These are phyloP conservation scores for Tarenaya hassleriana DNA, from an alignment of 345 rosid species.

Conservation along the genomic window DNA sequence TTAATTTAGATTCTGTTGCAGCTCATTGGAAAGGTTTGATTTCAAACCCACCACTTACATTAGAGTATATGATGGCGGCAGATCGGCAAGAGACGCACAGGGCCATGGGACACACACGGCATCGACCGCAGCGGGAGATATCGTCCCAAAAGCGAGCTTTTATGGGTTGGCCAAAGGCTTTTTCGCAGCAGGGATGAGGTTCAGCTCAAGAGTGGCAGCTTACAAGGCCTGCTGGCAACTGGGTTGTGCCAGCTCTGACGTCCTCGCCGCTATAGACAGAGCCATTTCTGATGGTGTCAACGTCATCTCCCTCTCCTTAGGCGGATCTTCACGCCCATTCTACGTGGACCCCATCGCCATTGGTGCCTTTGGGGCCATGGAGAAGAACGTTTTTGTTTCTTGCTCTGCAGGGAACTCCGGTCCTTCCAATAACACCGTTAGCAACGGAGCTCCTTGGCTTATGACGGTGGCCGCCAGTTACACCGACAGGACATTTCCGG, in stretches of 20 bases:
- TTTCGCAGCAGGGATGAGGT: conserved; percentile 61
- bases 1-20: no score
- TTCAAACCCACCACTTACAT: no score
- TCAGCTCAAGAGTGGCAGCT: conserved; percentile 57
- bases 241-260: conserved; percentile 55
- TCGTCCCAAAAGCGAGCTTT: conserved; percentile 39
- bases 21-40: no score
- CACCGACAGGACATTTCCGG: conserved; percentile 58
- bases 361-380: conserved; percentile 51
- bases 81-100: conserved; percentile 57
- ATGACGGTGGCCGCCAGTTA: conserved; percentile 86
- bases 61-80: background rate
- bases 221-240: conserved; percentile 67
- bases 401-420: conserved; percentile 84
- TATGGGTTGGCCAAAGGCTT: conserved; percentile 49
- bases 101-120: conserved; percentile 93
- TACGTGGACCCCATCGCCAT: conserved; percentile 47
- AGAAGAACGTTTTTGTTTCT: conserved; percentile 59
- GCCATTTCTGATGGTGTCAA: conserved; percentile 75
- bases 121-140: conserved; percentile 62
- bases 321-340: conserved; percentile 49
- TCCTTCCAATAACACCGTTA: conserved; percentile 40
- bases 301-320: conserved; percentile 66
- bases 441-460: conserved; percentile 76
- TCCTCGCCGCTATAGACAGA: conserved; percentile 60